Evolutionary conservation across 139 green algal genomes (phyloP).

Genomic region (Pseudopediastrum boryanum): DNA sequence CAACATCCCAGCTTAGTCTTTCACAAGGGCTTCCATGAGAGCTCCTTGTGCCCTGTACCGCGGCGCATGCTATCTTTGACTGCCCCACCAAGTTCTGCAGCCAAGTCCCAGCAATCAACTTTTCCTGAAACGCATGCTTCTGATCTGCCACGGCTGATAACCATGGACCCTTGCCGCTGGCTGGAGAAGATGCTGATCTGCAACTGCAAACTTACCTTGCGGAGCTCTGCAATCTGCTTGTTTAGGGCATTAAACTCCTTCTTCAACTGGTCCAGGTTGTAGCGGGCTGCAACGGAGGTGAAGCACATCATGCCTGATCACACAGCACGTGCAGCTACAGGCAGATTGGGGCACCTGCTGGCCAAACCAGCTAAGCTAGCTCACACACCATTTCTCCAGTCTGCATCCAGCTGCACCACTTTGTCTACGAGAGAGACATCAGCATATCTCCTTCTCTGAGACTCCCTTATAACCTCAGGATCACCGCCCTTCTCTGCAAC

Average conservation of each 20-base stretch:
- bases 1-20: no score
- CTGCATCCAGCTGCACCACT: conserved; percentile 89
- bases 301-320: neutral
- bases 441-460: conserved; percentile 85
- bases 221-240: conserved; percentile 85
- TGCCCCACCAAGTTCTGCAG: no score
- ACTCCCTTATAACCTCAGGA: conserved; percentile 92
- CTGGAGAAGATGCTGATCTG: neutral
- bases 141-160: no score
- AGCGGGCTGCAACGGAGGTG: conserved; percentile 64
- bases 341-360: neutral
- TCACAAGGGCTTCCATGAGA: no score
- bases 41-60: no score
- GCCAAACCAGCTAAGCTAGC: neutral
- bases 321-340: neutral
- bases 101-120: no score
- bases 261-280: conserved; percentile 82
- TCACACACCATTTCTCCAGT: conserved; percentile 82
- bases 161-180: no score
- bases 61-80: no score
- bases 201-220: conserved; percentile 61
- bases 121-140: no score
- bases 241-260: conserved; percentile 94
- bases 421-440: conserved; percentile 89
- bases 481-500: conserved; percentile 93